phyloP scores from a whole-genome alignment of 2,329 filamentous ascomycete species.

The Aspergillus sp. region DNA sequence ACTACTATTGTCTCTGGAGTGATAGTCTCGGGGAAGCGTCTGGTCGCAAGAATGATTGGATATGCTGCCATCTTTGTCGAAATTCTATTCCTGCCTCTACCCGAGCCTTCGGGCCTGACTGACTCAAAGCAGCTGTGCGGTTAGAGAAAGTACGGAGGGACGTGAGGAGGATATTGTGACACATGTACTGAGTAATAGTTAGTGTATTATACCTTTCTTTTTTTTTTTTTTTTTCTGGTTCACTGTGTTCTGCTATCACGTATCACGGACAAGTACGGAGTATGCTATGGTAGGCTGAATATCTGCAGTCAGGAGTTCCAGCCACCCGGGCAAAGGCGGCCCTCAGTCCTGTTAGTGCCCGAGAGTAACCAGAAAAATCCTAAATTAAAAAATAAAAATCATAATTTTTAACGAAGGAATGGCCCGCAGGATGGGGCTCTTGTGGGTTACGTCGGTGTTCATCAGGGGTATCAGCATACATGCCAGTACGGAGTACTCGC shows the following conservation, averaged over 20 bases:
- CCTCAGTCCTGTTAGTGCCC: not conserved
- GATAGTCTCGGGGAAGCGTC: too few relatives aligned
- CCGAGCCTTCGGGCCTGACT: not conserved
- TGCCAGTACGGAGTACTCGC: too few relatives aligned
- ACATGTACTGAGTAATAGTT: too few relatives aligned
- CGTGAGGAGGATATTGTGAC: not conserved
- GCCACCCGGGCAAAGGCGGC: not conserved
- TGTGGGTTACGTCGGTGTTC: too few relatives aligned
- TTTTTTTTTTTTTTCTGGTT: not conserved
- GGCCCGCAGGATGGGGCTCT: too few relatives aligned
- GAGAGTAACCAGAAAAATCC: not conserved
- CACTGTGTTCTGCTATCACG: not conserved
- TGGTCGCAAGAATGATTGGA: not conserved
- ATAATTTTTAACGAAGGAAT: too few relatives aligned
- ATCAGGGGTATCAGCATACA: too few relatives aligned
- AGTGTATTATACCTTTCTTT: too few relatives aligned
- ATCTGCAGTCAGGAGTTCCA: not conserved
- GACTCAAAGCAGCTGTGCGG: not conserved
- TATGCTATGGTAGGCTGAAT: not conserved
- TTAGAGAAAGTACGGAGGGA: not conserved
- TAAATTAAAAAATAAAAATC: not conserved
- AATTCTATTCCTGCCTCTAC: not conserved
- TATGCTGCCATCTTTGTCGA: too few relatives aligned
- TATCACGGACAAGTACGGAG: not conserved
- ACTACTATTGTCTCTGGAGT: too few relatives aligned